Percentiles rank a stretch among this genome's conserved stretches.
These are phyloP conservation scores for Mitragyna speciosa DNA, from an alignment of 257 asterid genomes.

Conservation along the genomic window DNA sequence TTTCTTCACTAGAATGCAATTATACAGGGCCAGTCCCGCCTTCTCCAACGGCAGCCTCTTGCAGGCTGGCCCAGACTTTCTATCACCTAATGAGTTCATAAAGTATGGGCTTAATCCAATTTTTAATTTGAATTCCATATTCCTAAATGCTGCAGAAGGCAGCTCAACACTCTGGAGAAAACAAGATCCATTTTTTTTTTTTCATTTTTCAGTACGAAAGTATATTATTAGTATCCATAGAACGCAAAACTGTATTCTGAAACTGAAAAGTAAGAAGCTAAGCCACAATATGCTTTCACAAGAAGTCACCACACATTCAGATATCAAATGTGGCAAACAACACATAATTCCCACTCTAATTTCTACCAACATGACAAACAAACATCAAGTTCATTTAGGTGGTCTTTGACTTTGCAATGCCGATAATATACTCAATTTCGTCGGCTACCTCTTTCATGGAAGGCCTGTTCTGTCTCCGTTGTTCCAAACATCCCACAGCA, in stretches of 20 bases:
- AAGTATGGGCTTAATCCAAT: background rate
- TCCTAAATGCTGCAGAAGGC: too few relatives aligned
- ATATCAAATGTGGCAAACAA: background rate
- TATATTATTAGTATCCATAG: too few relatives aligned
- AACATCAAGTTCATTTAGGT: background rate
- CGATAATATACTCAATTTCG: conserved; percentile 78
- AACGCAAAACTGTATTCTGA: too few relatives aligned
- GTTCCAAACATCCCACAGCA: conserved; percentile 87
- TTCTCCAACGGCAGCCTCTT: background rate
- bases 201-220: too few relatives aligned
- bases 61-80: background rate
- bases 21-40: too few relatives aligned
- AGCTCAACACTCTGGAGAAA: too few relatives aligned
- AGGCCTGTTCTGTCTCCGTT: conserved; percentile 75
- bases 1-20: too few relatives aligned
- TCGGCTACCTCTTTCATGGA: conserved; percentile 92
- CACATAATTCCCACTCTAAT: background rate
- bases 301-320: background rate
- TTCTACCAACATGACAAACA: background rate
- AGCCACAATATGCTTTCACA: background rate
- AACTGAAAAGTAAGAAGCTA: too few relatives aligned
- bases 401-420: conserved; percentile 46
- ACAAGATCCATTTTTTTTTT: too few relatives aligned
- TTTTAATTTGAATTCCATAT: too few relatives aligned
- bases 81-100: background rate